Evolutionary conservation across 2,329 filamentous ascomycete genomes (phyloP).

Genomic region (Monosporascus sp.): DNA sequence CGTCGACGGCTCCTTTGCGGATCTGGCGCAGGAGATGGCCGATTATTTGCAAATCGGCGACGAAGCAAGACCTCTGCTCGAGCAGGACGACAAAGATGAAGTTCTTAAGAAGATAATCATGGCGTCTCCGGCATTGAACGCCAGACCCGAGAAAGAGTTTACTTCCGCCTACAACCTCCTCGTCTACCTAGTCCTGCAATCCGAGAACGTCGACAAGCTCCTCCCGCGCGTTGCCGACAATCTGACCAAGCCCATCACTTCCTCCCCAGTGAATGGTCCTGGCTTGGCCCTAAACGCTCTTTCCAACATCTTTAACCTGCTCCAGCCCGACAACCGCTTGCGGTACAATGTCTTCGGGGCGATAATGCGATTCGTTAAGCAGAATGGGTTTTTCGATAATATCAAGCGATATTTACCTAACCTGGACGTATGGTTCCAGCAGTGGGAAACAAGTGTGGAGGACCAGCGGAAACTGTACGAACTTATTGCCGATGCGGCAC

Average conservation of each 20-base stretch:
- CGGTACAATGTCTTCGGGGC: constrained; percentile 88
- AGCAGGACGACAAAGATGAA: constrained; percentile 75
- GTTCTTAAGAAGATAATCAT: constrained; percentile 84
- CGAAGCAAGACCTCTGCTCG: constrained; percentile 68
- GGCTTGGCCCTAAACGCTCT: constrained; percentile 85
- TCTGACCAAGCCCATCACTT: constrained; percentile 79
- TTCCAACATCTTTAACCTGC: constrained; percentile 94
- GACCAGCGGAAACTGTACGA: constrained; percentile 81
- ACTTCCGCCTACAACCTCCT: constrained; percentile 95
- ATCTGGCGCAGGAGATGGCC: constrained; percentile 90
- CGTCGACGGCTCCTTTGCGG: constrained; percentile 89
- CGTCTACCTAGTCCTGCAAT: constrained; percentile 85
- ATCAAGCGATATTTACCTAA: constrained; percentile 79
- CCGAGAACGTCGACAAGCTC: constrained; percentile 77
- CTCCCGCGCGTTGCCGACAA: constrained; percentile 85
- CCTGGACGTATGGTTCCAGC: constrained; percentile 73
- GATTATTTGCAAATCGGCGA: constrained; percentile 84
- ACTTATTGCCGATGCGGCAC: constrained; percentile 74
- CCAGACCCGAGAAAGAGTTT: constrained; percentile 92
- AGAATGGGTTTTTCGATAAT: constrained; percentile 72
- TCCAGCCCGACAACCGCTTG: constrained; percentile 68
- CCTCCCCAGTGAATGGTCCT: constrained; percentile 78
- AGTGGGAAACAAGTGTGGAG: constrained; percentile 79
- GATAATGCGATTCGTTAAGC: constrained; percentile 77
- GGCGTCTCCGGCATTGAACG: constrained; percentile 71